Percentiles rank a stretch among this genome's conserved stretches.
Evolutionary conservation across 306 rosid genomes (phyloP).

Genomic region (Chamaecrista fasciculata): DNA sequence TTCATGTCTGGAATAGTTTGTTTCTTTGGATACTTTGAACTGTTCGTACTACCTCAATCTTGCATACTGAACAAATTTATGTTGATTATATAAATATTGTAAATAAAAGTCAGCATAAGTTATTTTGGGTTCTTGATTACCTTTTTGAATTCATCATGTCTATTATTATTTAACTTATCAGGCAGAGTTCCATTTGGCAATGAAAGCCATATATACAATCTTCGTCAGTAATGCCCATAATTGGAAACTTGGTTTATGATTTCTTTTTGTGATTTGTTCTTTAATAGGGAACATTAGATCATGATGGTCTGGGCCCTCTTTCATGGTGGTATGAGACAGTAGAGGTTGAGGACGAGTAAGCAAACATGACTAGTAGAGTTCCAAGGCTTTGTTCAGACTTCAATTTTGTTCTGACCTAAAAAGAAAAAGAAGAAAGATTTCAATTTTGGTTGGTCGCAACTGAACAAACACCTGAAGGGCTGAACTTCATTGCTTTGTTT

Average conservation of each 20-base stretch:
- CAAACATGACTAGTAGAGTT: background rate
- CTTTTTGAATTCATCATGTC: no score
- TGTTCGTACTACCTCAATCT: no score
- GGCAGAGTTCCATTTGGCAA: background rate
- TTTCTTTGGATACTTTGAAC: background rate
- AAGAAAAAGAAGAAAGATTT: no score
- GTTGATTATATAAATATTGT: no score
- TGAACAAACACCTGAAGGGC: background rate
- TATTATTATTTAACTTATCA: no score
- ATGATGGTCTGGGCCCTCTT: conserved; percentile 40
- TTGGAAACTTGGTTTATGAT: background rate
- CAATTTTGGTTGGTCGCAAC: no score
- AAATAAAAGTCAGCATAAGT: background rate
- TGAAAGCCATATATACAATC: background rate
- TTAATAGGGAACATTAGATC: conserved; percentile 38
- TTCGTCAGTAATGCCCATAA: background rate
- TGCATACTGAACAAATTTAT: no score
- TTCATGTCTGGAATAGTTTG: background rate
- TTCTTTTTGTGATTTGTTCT: background rate
- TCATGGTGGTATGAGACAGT: conserved; percentile 36
- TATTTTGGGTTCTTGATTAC: background rate
- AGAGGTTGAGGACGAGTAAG: conserved; percentile 21
- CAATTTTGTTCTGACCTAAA: no score
- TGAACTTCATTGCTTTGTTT: background rate
- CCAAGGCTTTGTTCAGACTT: background rate